Evolutionary conservation across 805 yeast species (phyloP), one percentile per base, ranked within the genome.

Genomic region (Lipomyces chichibuensis): DNA sequence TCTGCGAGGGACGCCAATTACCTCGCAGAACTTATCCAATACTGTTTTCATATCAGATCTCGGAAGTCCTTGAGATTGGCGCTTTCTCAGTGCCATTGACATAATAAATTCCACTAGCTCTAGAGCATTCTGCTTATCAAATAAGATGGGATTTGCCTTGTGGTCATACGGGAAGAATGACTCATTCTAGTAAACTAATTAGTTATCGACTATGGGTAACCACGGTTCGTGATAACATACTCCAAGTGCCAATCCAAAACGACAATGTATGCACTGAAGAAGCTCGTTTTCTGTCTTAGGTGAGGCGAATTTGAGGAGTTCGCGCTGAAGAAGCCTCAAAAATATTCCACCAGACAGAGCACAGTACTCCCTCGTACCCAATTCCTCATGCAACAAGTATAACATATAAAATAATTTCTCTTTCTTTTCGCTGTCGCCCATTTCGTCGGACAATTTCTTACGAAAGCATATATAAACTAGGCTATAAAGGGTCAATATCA

Each of bases 201-300:
- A 32, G 59, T n/a, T 49, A n/a, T n/a, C 49, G 49, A 17, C 20
- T 1, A 17, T 17, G 23, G 13, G 20, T n/a, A 4, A 14, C 6
- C 51, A 23, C n/a, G 14, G 27, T 33, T 20, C 46, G 11, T 13
- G 11, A 23, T 43, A 17, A 35, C 60, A 4, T 37, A 85, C 80
- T 0, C 87, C 80, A 2, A 92, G 79, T 1, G 80, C 78, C 60
- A 91, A 82, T 57, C 92, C 96, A 73, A 88, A 92, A 9, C 90
- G 83, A 75, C 99, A 95, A 69, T 87, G 82, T 27, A 95, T 77
- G 43, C 91, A 82, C 74, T 94, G 98, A 8, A 91, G 83, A 58
- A 94, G 76, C 57, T 92, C 95, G 8, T 82, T 81, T 57, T 89
- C 93, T 1, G 89, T 82, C 3, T 82, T 82, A 14, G 74, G 70